These are phyloP conservation scores for Musa itinerans DNA, from an alignment of 176 grass and related monocot species.

Conservation along the genomic window DNA sequence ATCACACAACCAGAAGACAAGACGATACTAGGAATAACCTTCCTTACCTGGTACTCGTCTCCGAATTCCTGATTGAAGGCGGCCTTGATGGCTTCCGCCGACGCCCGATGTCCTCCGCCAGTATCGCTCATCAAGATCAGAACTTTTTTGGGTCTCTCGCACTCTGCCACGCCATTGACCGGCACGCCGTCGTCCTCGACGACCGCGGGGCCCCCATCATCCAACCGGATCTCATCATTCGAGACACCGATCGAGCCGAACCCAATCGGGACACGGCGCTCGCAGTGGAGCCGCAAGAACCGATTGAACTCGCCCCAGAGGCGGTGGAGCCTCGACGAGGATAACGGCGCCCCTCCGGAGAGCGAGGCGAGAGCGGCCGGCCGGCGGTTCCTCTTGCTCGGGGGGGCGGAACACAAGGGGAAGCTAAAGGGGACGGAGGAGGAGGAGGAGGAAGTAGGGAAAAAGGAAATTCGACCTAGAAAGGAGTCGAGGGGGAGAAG, in stretches of 20 bases:
- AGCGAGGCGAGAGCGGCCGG: neutral
- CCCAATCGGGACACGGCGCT: slow-evolving; percentile 45
- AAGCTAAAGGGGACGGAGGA: neutral
- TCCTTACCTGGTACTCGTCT: slow-evolving; percentile 61
- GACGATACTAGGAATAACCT: neutral
- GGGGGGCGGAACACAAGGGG: neutral
- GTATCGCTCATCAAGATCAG: slow-evolving; percentile 98
- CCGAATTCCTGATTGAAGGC: slow-evolving; percentile 80
- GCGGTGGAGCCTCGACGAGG: slow-evolving; percentile 25
- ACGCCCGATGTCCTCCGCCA: slow-evolving; percentile 80
- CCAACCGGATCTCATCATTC: neutral
- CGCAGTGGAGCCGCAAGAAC: slow-evolving; percentile 58
- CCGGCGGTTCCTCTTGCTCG: neutral
- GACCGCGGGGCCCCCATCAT: slow-evolving; percentile 16
- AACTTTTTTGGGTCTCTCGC: slow-evolving; percentile 65
- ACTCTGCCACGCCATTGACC: slow-evolving; percentile 10
- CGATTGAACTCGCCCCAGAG: slow-evolving; percentile 55
- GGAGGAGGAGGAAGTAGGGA: neutral
- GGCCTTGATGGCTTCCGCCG: slow-evolving; percentile 84
- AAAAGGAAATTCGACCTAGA: neutral
- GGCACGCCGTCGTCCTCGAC: slow-evolving; percentile 30
- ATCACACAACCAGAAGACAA: neutral
- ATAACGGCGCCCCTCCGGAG: neutral
- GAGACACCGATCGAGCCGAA: slow-evolving; percentile 54
- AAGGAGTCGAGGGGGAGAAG: neutral